phyloP scores from a whole-genome alignment of 768 basidiomycete genomes.

The Chiua virens region DNA sequence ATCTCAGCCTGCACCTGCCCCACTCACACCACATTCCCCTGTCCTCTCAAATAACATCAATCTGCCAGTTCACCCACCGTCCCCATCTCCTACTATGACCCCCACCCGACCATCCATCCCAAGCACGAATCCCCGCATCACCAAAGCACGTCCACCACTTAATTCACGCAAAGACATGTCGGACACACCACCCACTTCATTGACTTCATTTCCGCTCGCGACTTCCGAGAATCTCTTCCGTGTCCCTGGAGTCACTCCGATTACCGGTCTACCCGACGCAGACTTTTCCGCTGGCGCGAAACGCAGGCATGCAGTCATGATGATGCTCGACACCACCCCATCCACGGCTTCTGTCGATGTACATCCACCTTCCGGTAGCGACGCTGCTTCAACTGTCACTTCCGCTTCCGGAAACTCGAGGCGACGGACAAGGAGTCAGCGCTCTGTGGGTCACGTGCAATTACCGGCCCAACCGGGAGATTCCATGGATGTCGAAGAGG shows the following conservation, averaged over 20 bases:
- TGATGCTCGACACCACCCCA: slow-evolving; percentile 62
- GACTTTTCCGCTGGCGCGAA: slow-evolving; percentile 59
- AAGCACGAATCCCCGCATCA: slow-evolving; percentile 20
- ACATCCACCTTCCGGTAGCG: slow-evolving; percentile 38
- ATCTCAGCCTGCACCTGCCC: slow-evolving; percentile 18
- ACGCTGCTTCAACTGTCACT: slow-evolving; percentile 18
- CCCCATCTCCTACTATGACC: slow-evolving; percentile 31
- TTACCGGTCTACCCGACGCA: slow-evolving; percentile 33
- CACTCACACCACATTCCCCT: slow-evolving; percentile 35
- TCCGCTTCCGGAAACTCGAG: slow-evolving; percentile 37
- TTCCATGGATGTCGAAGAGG: slow-evolving; percentile 78
- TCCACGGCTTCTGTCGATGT: slow-evolving; percentile 38
- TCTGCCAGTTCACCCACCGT: slow-evolving; percentile 14
- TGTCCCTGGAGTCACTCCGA: slow-evolving; percentile 19
- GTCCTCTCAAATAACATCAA: slow-evolving; percentile 19
- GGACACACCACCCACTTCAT: slow-evolving; percentile 15
- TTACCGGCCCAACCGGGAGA: slow-evolving; percentile 42
- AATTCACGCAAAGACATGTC: slow-evolving; percentile 29
- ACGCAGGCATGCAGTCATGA: slow-evolving; percentile 77
- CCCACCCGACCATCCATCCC: slow-evolving; percentile 14
- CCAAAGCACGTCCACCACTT: slow-evolving; percentile 30
- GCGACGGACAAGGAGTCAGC: slow-evolving; percentile 57
- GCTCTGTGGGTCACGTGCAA: slow-evolving; percentile 38
- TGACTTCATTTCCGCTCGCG: slow-evolving; percentile 21
- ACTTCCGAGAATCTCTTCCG: slow-evolving; percentile 33